A percentile compares a stretch with the other conserved stretches of the same genome.
Evolutionary conservation across 345 rosid species (phyloP).

Genomic region (Sapria himalayana): DNA sequence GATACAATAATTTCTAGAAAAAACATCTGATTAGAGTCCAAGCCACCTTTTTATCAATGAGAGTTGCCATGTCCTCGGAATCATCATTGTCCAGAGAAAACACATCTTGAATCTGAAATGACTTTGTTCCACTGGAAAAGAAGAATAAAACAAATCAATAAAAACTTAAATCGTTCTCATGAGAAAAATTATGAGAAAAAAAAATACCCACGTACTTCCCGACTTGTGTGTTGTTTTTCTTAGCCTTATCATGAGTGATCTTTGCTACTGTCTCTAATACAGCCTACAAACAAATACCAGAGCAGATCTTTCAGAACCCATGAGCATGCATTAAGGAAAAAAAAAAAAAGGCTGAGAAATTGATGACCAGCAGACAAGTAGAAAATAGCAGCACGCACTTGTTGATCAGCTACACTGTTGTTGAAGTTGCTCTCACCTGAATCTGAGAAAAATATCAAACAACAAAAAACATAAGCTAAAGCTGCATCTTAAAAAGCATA

Average conservation of each 20-base stretch:
- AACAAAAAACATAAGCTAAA: conserved; percentile 7
- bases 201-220: conserved; percentile 28
- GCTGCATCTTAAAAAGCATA: conserved; percentile 2
- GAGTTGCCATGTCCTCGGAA: conserved; percentile 64
- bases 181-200: background rate
- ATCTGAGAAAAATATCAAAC: conserved; percentile 19
- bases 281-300: conserved; percentile 38
- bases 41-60: conserved; percentile 82
- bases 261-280: conserved; percentile 86
- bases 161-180: background rate
- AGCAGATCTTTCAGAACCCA: conserved; percentile 5
- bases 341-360: background rate
- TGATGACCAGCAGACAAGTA: background rate
- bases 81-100: conserved; percentile 87
- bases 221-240: conserved; percentile 62
- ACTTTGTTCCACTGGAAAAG: conserved; percentile 40
- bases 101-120: conserved; percentile 84
- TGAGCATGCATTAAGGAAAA: conserved; percentile 2
- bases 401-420: conserved; percentile 80
- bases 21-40: background rate
- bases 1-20: background rate
- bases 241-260: conserved; percentile 66
- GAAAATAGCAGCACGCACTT: conserved; percentile 31
- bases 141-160: background rate
- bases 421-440: conserved; percentile 79